Conservation (phyloP, 306 rosid species). For the Pueraria montana region DNA sequence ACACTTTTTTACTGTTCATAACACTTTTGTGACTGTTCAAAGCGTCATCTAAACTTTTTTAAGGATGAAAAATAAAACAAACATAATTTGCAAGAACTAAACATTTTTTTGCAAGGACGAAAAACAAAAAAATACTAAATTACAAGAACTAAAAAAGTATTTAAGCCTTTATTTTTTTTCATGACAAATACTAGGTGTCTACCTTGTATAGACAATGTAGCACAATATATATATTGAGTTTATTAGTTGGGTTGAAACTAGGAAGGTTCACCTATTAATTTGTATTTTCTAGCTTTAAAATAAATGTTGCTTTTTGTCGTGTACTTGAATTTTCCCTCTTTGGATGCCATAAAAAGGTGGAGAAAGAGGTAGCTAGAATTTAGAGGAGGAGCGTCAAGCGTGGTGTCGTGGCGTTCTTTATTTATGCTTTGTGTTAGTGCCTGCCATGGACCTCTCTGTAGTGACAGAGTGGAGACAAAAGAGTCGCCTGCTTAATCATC, state of each 20-base stretch:
- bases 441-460: slow-evolving; percentile 62
- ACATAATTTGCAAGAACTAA: too few relatives aligned
- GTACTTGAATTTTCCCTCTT: slow-evolving; percentile 49
- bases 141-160: too few relatives aligned
- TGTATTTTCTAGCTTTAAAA: slow-evolving; percentile 11
- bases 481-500: slow-evolving; percentile 72
- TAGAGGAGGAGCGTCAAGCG: slow-evolving; percentile 80
- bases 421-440: slow-evolving; percentile 64
- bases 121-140: too few relatives aligned
- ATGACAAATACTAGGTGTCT: too few relatives aligned
- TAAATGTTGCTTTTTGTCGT: slow-evolving; percentile 28
- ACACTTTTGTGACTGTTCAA: too few relatives aligned
- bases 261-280: neutral
- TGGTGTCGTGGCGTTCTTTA: slow-evolving; percentile 55
- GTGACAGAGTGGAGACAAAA: slow-evolving; percentile 71
- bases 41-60: too few relatives aligned
- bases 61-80: too few relatives aligned
- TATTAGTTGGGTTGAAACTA: neutral
- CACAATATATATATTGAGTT: too few relatives aligned
- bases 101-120: too few relatives aligned
- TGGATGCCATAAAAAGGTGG: slow-evolving; percentile 75
- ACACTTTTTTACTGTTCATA: too few relatives aligned
- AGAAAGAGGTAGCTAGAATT: slow-evolving; percentile 49
- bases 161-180: too few relatives aligned
- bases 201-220: neutral